Percentiles rank a stretch among this genome's conserved stretches.
These are phyloP conservation scores for Aspergillus pseudoterreus DNA, from an alignment of 2,329 filamentous ascomycete genomes.

Conservation along the genomic window DNA sequence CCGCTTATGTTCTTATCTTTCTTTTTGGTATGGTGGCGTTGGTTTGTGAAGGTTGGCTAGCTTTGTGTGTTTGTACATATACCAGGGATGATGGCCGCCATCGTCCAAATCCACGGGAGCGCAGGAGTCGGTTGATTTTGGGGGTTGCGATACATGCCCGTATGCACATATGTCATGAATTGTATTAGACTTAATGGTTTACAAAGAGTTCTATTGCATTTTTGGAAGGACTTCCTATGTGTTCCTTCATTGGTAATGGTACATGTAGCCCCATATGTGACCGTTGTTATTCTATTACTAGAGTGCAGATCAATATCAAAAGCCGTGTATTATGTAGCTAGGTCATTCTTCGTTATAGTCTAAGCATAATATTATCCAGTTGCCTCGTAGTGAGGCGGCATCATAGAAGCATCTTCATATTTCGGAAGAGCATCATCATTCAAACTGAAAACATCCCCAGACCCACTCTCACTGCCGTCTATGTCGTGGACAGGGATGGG, in stretches of 20 bases:
- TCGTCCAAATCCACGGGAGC: neutral
- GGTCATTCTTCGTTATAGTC: too few species aligned
- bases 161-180: neutral
- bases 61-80: slow-evolving; percentile 12
- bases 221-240: too few species aligned
- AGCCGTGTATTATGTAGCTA: too few species aligned
- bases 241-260: too few species aligned
- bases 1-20: slow-evolving; percentile 1
- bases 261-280: too few species aligned
- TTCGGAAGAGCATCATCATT: neutral
- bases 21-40: slow-evolving; percentile 5
- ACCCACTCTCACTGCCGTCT: neutral
- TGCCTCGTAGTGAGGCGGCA: neutral
- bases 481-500: slow-evolving; percentile 1
- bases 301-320: too few species aligned
- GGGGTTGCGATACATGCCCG: neutral
- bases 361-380: neutral
- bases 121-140: slow-evolving; percentile 5
- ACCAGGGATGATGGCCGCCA: slow-evolving; percentile 12
- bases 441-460: neutral
- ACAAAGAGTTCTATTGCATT: neutral
- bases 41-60: slow-evolving; percentile 1
- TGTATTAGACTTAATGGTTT: neutral
- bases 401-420: neutral
- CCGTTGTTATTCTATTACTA: too few species aligned